Evolutionary conservation across 169 alveolate genomes (phyloP), one percentile per base, ranked within the genome.

Genomic region (Cryptosporidium felis): DNA sequence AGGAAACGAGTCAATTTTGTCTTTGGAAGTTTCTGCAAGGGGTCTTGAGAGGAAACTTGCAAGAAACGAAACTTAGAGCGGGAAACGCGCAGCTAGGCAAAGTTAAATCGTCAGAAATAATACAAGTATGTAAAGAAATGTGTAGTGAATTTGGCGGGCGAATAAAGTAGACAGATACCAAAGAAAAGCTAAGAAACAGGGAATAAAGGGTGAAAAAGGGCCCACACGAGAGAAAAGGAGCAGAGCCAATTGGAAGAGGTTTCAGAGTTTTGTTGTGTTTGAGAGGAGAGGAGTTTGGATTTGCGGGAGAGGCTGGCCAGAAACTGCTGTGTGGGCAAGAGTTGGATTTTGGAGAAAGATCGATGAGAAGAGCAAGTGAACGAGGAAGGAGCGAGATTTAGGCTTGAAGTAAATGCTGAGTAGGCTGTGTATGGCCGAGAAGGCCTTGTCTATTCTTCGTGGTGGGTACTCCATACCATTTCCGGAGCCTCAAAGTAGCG

Each of bases 401-500:
- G 44, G 16, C 61, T 74, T 53, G 58, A 38, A 40, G 28, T n/a
- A 16, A 56, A 74, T 74, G 85, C 45, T 74, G 85, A 74, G 56
- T 61, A 51, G 85, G 41, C 42, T 74, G 42, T 74, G 56, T 58
- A 53, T 74, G 85, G 85, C 85, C 58, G 85, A 74, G 61, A 74
- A 74, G 85, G 85, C 85, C 67, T 45, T 74, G 41, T 74, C 85
- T 32, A 51, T 74, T 21, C 60, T 74, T 38, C 85, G 85, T 3
- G 56, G 60, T 56, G 67, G 67, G 38, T 26, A 40, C 40, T 5
- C 59, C 28, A 42, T 74, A 51, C 67, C 85, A 1, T 74, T 18
- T 49, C 85, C 85, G n/a, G 85, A 74, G 23, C 85, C 85, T 6
- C 85, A 74, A 36, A 18, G 85, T 23, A 74, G 61, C 16, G 66